phyloP scores from a whole-genome alignment of 179 eudicot species.

The Drosera spatulata region DNA sequence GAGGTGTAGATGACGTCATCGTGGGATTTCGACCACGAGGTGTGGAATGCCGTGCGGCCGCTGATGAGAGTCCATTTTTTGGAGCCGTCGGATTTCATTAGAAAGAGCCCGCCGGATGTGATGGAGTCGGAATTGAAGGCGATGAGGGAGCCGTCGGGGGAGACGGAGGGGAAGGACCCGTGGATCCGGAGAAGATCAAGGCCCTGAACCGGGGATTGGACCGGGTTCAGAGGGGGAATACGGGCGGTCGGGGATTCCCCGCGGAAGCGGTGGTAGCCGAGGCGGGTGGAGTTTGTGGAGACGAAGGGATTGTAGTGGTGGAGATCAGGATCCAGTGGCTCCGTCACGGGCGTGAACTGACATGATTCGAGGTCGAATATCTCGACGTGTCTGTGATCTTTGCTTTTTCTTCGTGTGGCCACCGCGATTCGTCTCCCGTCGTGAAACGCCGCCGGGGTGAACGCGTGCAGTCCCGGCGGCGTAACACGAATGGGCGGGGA shows the following conservation, averaged over 20 bases:
- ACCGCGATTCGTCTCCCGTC: conserved; percentile 29
- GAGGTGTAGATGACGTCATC: conserved; percentile 57
- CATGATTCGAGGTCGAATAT: conserved; percentile 32
- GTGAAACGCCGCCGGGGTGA: conserved; percentile 61
- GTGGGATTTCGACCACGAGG: conserved; percentile 46
- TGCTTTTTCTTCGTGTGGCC: conserved; percentile 49
- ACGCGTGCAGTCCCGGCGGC: conserved; percentile 63
- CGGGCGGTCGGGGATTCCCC: conserved; percentile 21
- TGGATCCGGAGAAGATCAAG: conserved; percentile 43
- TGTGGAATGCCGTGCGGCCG: conserved; percentile 40
- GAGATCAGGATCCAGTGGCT: conserved; percentile 29
- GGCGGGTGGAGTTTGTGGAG: conserved; percentile 36
- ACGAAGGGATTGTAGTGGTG: conserved; percentile 84
- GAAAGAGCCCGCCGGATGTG: conserved; percentile 28
- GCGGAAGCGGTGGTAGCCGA: conserved; percentile 78
- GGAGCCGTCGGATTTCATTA: conserved; percentile 68
- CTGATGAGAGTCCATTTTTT: conserved; percentile 52
- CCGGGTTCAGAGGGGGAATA: conserved; percentile 38
- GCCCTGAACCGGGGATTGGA: conserved; percentile 27
- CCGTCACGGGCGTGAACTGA: conserved; percentile 40
- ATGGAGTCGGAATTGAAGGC: conserved; percentile 45
- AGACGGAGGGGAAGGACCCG: conserved; percentile 61
- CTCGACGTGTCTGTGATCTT: conserved; percentile 53
- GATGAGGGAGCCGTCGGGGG: conserved; percentile 42
- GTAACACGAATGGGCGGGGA: conserved; percentile 38